Evolutionary conservation across 2,329 filamentous ascomycete genomes (phyloP).

Genomic region (Fusarium camptoceras): DNA sequence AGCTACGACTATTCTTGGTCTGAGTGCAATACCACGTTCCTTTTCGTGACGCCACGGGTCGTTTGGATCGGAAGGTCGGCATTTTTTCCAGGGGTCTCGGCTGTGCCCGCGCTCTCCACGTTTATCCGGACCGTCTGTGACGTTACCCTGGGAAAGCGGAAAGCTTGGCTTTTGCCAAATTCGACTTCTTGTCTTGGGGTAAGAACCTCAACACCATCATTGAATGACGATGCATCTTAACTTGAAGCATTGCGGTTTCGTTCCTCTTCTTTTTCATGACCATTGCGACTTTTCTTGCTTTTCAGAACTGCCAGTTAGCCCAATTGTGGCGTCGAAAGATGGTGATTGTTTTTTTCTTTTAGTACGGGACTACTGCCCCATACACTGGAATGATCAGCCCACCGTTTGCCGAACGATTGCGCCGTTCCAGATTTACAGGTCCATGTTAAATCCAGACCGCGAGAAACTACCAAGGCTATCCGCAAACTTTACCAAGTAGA

Average conservation of each 20-base stretch:
- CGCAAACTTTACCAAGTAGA: no score
- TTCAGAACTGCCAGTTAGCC: accelerated
- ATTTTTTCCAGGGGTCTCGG: slow-evolving; percentile 10
- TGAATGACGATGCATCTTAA: neutral
- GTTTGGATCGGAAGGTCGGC: slow-evolving; percentile 11
- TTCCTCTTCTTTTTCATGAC: accelerated
- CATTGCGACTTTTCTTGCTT: accelerated
- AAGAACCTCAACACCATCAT: neutral
- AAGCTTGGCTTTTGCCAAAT: neutral
- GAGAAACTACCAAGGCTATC: neutral
- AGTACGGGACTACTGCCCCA: neutral
- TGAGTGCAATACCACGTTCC: neutral
- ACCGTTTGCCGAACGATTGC: neutral
- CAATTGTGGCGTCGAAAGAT: accelerated
- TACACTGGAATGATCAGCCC: neutral
- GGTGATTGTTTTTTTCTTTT: neutral
- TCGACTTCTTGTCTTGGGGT: neutral
- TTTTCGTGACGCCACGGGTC: slow-evolving; percentile 11
- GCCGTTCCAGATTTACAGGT: neutral
- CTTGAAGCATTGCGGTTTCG: neutral
- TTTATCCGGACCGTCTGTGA: slow-evolving; percentile 16
- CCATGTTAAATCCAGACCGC: neutral
- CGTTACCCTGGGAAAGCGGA: slow-evolving; percentile 2
- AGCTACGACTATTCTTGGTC: neutral
- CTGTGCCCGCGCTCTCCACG: slow-evolving; percentile 16